Conservation (phyloP, 495 filamentous ascomycete genomes). For the Pyrenula massariospora region DNA sequence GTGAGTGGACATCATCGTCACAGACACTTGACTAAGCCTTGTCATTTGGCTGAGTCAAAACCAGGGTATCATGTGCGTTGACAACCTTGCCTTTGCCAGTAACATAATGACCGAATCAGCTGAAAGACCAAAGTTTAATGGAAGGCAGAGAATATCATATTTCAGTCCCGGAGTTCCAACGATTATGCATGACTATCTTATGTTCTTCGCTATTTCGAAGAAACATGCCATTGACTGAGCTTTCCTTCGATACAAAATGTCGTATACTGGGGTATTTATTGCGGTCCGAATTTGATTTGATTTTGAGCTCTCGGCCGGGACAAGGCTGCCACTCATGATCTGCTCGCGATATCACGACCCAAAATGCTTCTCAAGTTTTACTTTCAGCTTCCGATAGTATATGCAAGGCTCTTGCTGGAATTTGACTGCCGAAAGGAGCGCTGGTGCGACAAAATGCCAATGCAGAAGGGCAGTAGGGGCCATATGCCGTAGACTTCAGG, state of each 20-base stretch:
- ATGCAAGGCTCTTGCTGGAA: too few species aligned
- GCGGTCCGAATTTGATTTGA: not conserved
- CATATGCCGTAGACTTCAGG: too few species aligned
- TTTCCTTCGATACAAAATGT: not conserved
- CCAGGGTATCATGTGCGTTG: not conserved
- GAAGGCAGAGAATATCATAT: not conserved
- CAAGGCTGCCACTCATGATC: not conserved
- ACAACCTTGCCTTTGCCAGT: not conserved
- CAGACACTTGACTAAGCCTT: not conserved
- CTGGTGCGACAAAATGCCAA: too few species aligned
- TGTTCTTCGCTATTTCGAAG: not conserved
- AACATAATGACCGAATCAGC: not conserved
- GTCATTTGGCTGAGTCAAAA: not conserved
- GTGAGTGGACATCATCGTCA: not conserved
- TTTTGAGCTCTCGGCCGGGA: not conserved
- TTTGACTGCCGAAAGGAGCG: too few species aligned
- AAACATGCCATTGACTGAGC: not conserved
- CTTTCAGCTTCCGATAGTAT: too few species aligned
- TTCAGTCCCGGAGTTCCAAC: not conserved
- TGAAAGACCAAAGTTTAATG: not conserved
- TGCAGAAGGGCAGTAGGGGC: too few species aligned
- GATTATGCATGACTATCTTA: not conserved
- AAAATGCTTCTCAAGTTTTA: too few species aligned
- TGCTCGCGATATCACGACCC: not conserved
- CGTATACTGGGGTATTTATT: not conserved